Evolutionary conservation across 2,329 filamentous ascomycete species (phyloP).

Genomic region (Colletotrichum zoysiae): DNA sequence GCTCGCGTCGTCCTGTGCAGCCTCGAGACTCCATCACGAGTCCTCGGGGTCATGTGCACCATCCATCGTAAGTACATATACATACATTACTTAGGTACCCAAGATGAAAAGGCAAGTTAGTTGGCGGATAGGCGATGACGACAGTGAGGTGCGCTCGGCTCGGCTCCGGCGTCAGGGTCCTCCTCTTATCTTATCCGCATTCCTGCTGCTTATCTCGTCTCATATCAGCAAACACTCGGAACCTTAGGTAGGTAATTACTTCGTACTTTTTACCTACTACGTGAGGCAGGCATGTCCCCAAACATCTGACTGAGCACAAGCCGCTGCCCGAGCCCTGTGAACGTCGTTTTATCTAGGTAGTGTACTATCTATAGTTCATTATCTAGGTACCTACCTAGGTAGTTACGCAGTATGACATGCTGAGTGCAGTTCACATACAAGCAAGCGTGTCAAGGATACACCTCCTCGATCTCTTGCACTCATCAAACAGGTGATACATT

Average conservation of each 20-base stretch:
- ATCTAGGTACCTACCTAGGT: too few species aligned
- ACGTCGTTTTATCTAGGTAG: too few species aligned
- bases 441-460: background rate
- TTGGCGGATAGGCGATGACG: background rate
- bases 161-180: background rate
- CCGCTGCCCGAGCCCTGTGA: background rate
- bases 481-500: too few species aligned
- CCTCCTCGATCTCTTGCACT: background rate
- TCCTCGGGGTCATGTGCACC: background rate
- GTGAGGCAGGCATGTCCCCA: too few species aligned
- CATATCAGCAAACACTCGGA: background rate
- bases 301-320: background rate
- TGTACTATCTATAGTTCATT: too few species aligned
- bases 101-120: too few species aligned
- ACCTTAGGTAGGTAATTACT: too few species aligned
- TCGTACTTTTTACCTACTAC: too few species aligned
- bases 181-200: slow-evolving; percentile 3
- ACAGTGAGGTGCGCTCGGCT: background rate
- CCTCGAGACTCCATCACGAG: background rate
- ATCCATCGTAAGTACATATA: background rate
- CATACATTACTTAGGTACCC: too few species aligned
- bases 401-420: too few species aligned
- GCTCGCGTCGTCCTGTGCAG: background rate
- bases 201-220: background rate
- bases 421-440: too few species aligned